Base-by-base conservation (phyloP, 371 early-diverging fungal species). In the Actinomucor elegans region DNA sequence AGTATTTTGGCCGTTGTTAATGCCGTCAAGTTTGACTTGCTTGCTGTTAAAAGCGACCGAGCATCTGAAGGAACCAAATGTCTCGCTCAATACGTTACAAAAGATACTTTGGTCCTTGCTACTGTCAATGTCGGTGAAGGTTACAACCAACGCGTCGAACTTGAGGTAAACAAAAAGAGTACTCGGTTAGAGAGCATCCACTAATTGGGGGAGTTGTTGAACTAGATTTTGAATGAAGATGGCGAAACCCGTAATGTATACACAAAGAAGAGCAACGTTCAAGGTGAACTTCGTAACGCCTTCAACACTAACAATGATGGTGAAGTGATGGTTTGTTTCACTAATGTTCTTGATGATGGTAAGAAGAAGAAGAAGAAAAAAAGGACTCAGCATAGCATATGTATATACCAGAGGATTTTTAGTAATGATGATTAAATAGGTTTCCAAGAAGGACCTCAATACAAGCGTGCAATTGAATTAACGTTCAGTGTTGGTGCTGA, bases 401-500 rank as follows among this genome's bases (percentile, higher is more conserved):
- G n/a, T n/a, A n/a, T n/a, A n/a, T n/a, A n/a, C n/a, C n/a, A n/a
- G n/a, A n/a, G n/a, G n/a, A n/a, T n/a, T n/a, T n/a, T n/a, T n/a
- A n/a, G n/a, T n/a, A n/a, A n/a, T n/a, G n/a, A n/a, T n/a, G n/a
- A n/a, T n/a, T n/a, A n/a, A 35, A 33, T 63, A 88, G 90, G 83
- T 15, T 75, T 80, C 65, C 61, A 82, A 23, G 81, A 85, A 23
- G 69, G 75, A 14, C 66, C 83, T 23, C 66, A 72, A 48, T 77
- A 77, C 48, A 71, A 64, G 54, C 83, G 88, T 37, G 60, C 81
- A 15, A 69, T 96, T 60, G 81, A 84, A 52, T 64, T 96, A 15
- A 84, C 86, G 40, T 80, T 94, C 46, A 88, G 90, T 40, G 83
- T 93, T 34, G 96, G 96, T 24, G 90, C 92, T n/a, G 91, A 91